Conservation (phyloP, 78 protist genomes). For the Fonticula alba region DNA sequence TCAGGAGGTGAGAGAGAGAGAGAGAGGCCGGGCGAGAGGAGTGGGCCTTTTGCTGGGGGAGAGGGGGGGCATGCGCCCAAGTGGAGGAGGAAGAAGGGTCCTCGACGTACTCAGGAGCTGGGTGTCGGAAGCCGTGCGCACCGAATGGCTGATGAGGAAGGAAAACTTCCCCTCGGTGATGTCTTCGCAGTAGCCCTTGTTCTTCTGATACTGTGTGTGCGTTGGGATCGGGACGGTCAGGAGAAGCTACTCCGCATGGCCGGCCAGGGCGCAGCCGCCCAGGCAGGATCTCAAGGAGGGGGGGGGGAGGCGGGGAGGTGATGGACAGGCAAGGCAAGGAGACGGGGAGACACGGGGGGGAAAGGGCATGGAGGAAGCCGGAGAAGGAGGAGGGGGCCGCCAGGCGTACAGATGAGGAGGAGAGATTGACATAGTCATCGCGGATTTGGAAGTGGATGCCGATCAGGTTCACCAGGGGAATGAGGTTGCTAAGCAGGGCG, state of each 20-base stretch:
- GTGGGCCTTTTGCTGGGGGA: not conserved
- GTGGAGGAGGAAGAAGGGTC: not conserved
- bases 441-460: slow-evolving; percentile 69
- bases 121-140: slow-evolving; percentile 18
- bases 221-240: not conserved
- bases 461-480: slow-evolving; percentile 41
- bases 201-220: slow-evolving; percentile 13
- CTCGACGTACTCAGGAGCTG: slow-evolving; percentile 10
- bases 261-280: too few relatives aligned
- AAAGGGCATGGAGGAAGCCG: not conserved
- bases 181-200: slow-evolving; percentile 57
- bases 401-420: too few relatives aligned
- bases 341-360: not conserved
- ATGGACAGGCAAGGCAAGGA: not conserved
- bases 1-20: not conserved
- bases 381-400: not conserved
- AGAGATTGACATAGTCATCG: slow-evolving; percentile 77
- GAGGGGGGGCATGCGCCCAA: not conserved
- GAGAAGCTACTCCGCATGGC: too few relatives aligned
- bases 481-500: slow-evolving; percentile 11
- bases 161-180: slow-evolving; percentile 85
- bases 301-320: too few relatives aligned
- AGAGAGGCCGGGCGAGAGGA: not conserved
- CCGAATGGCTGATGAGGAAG: slow-evolving; percentile 56
- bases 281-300: too few relatives aligned